phyloP scores from a whole-genome alignment of 495 filamentous ascomycete genomes.

The Terfezia claveryi region DNA sequence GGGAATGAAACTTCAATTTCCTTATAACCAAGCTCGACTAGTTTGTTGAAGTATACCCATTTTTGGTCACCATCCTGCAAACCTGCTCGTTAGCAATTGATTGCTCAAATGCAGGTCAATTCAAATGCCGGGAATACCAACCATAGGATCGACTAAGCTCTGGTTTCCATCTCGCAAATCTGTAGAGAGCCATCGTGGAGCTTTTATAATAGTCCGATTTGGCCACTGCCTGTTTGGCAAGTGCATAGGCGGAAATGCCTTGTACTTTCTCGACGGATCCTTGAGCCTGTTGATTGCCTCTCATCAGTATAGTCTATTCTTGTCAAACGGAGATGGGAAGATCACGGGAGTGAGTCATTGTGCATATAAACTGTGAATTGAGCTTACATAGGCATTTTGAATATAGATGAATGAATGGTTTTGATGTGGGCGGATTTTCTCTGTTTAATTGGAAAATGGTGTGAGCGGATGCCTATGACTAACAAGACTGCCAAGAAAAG shows the following conservation, averaged over 20 bases:
- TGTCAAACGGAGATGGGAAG: too few species aligned
- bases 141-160: conserved; percentile 74
- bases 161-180: conserved; percentile 80
- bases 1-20: conserved; percentile 97
- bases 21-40: conserved; percentile 84
- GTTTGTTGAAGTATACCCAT: conserved; percentile 84
- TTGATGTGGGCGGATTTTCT: too few species aligned
- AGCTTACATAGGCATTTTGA: too few species aligned
- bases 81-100: neutral
- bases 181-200: conserved; percentile 69
- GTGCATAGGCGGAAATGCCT: conserved; percentile 49
- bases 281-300: conserved; percentile 44
- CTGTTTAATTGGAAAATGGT: too few species aligned
- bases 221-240: conserved; percentile 88
- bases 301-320: too few species aligned
- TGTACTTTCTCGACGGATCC: conserved; percentile 86
- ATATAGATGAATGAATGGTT: too few species aligned
- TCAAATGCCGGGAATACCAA: conserved; percentile 20
- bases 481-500: too few species aligned
- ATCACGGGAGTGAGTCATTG: too few species aligned
- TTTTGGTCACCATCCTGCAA: conserved; percentile 76
- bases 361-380: too few species aligned
- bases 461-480: too few species aligned
- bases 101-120: neutral
- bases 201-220: conserved; percentile 48